Percentiles rank a stretch among this genome's conserved stretches.
These are phyloP conservation scores for Neurospora sp. DNA, from an alignment of 495 filamentous ascomycete genomes.

Conservation along the genomic window DNA sequence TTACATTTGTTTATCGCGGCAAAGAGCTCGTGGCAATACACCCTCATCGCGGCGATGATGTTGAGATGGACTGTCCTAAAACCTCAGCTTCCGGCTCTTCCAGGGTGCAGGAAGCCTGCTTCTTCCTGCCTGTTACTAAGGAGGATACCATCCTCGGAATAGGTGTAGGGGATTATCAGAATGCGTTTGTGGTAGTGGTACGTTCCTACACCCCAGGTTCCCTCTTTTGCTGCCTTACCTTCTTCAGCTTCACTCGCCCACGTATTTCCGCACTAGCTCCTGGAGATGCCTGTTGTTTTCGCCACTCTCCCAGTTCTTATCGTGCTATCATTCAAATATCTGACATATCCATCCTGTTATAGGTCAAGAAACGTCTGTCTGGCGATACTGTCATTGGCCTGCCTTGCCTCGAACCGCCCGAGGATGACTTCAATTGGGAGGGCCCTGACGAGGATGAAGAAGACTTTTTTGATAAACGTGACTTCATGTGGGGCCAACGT, in stretches of 20 bases:
- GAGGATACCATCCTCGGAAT: background rate
- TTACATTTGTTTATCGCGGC: background rate
- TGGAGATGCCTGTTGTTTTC: background rate
- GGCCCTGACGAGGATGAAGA: background rate
- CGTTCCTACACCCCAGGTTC: background rate
- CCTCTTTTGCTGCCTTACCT: background rate
- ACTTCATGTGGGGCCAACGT: background rate
- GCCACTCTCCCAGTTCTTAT: background rate
- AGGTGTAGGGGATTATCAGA: background rate
- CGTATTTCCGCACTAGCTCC: background rate
- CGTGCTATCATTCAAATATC: background rate
- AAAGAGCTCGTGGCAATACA: background rate
- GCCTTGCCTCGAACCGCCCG: background rate
- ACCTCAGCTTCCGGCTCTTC: background rate
- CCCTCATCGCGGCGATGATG: background rate
- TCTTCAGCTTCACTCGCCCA: background rate
- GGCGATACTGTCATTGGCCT: background rate
- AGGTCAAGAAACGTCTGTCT: background rate
- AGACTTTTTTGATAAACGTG: background rate
- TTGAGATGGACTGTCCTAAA: background rate
- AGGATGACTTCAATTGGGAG: background rate
- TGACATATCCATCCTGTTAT: background rate
- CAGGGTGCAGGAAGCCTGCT: background rate
- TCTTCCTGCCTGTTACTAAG: background rate
- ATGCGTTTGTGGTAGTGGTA: background rate